These are phyloP conservation scores for Scleromitrula shiraiana DNA, from an alignment of 2,329 filamentous ascomycete genomes.

Conservation along the genomic window DNA sequence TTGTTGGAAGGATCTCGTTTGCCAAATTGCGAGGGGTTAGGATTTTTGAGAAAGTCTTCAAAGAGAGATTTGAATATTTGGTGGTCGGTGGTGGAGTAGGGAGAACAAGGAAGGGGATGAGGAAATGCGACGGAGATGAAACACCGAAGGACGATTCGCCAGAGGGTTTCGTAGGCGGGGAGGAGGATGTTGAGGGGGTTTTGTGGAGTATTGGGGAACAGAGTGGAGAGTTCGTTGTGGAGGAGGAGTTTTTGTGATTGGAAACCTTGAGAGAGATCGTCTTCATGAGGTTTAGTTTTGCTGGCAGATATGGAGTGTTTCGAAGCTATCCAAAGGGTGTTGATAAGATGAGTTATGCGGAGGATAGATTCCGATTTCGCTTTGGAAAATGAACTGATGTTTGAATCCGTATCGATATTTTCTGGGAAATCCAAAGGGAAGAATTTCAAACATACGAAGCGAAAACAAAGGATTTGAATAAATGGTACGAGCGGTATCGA, in stretches of 20 bases:
- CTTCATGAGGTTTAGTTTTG: no score
- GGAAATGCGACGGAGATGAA: conserved; percentile 6
- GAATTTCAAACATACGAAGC: conserved; percentile 1
- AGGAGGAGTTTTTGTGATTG: neutral
- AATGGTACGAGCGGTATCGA: neutral
- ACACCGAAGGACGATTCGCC: conserved; percentile 10
- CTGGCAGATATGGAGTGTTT: neutral
- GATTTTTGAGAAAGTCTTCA: neutral
- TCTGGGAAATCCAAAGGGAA: neutral
- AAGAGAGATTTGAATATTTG: neutral
- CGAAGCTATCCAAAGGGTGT: conserved; percentile 5
- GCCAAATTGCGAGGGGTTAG: neutral
- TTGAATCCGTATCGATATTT: no score
- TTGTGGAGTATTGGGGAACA: neutral
- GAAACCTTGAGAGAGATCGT: neutral
- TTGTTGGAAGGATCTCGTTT: neutral
- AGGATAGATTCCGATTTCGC: neutral
- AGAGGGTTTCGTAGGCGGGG: conserved; percentile 14
- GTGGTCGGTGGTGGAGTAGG: no score
- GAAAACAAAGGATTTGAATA: conserved; percentile 4
- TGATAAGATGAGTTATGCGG: neutral
- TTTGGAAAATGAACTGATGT: no score
- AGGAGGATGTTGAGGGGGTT: conserved; percentile 13
- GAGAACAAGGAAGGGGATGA: neutral
- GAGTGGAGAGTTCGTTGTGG: neutral